Percentiles rank a stretch among this genome's conserved stretches.
Evolutionary conservation across 2,329 filamentous ascomycete genomes (phyloP).

Genomic region (Raffaelea albimanens): DNA sequence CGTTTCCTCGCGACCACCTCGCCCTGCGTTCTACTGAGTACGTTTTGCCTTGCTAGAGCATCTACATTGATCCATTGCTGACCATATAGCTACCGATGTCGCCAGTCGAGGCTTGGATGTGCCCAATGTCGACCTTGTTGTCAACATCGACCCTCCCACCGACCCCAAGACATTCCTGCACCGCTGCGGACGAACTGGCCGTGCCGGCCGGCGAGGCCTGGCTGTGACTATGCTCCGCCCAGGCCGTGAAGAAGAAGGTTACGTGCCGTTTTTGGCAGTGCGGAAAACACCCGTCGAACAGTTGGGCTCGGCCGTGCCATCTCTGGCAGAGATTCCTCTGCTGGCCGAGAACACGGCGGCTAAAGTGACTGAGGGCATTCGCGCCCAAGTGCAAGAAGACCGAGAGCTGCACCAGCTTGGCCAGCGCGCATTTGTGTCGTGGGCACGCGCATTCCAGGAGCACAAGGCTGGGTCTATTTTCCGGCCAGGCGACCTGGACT

Average conservation of each 20-base stretch:
- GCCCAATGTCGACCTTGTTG: slow-evolving; percentile 80
- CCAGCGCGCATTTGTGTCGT: slow-evolving; percentile 85
- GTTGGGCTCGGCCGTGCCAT: slow-evolving; percentile 45
- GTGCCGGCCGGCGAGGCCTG: slow-evolving; percentile 78
- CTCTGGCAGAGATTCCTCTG: slow-evolving; percentile 34
- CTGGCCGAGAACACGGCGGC: slow-evolving; percentile 41
- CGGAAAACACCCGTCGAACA: slow-evolving; percentile 73
- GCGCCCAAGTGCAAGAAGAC: slow-evolving; percentile 38
- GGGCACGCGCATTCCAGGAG: slow-evolving; percentile 84
- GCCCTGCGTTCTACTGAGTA: slow-evolving; percentile 68
- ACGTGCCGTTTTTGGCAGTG: slow-evolving; percentile 76
- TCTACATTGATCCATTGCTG: background rate
- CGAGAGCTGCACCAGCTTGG: slow-evolving; percentile 74
- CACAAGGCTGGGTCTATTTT: slow-evolving; percentile 91
- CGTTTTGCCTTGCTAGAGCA: background rate
- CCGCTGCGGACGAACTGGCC: slow-evolving; percentile 78
- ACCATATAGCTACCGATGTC: slow-evolving; percentile 57
- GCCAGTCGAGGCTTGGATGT: slow-evolving; percentile 87
- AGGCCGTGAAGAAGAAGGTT: slow-evolving; percentile 73
- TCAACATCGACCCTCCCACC: slow-evolving; percentile 74
- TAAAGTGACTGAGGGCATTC: slow-evolving; percentile 19
- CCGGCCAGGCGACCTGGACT: slow-evolving; percentile 70
- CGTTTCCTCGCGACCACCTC: slow-evolving; percentile 66
- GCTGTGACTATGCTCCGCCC: slow-evolving; percentile 80
- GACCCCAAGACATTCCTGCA: slow-evolving; percentile 96